phyloP scores from a whole-genome alignment of 176 grass and related monocot species.

The Rhipidocladum racemiflorum region DNA sequence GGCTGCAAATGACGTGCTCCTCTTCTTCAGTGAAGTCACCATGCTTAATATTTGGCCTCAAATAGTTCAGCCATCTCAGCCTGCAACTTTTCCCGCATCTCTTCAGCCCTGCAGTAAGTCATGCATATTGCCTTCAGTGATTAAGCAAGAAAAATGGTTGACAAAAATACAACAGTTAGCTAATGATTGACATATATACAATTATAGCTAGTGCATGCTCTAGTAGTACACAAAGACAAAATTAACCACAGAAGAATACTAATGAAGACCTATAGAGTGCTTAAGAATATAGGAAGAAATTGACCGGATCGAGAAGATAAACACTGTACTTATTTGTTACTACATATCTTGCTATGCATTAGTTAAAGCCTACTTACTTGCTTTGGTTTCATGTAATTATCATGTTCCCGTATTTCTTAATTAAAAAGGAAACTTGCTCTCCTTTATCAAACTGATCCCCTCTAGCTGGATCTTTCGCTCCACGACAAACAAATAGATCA shows the following conservation, averaged over 20 bases:
- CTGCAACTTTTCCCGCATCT: conserved; percentile 94
- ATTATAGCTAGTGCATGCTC: not conserved
- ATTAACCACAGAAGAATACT: not conserved
- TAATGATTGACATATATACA: not conserved
- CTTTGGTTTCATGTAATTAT: conserved; percentile 23
- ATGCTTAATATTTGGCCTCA: conserved; percentile 96
- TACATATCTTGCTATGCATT: not conserved
- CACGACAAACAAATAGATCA: conserved; percentile 40
- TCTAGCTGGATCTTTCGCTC: conserved; percentile 34
- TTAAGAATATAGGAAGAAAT: conserved; percentile 8
- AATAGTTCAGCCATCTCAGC: conserved; percentile 94
- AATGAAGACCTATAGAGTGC: not conserved
- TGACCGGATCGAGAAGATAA: not conserved
- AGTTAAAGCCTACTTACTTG: not conserved
- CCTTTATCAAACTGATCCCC: conserved; percentile 1
- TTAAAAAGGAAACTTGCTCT: conserved; percentile 15
- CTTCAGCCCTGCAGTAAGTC: conserved; percentile 64
- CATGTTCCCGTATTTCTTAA: conserved; percentile 1
- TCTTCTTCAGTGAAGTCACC: conserved; percentile 88
- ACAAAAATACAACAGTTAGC: not conserved
- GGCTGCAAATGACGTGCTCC: conserved; percentile 88
- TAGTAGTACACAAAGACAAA: not conserved
- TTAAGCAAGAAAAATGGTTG: conserved; percentile 1
- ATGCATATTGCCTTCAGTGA: not conserved
- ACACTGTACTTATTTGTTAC: not conserved